These are phyloP conservation scores for Ilex paraguariensis DNA, from an alignment of 305 asterid species.

Conservation along the genomic window DNA sequence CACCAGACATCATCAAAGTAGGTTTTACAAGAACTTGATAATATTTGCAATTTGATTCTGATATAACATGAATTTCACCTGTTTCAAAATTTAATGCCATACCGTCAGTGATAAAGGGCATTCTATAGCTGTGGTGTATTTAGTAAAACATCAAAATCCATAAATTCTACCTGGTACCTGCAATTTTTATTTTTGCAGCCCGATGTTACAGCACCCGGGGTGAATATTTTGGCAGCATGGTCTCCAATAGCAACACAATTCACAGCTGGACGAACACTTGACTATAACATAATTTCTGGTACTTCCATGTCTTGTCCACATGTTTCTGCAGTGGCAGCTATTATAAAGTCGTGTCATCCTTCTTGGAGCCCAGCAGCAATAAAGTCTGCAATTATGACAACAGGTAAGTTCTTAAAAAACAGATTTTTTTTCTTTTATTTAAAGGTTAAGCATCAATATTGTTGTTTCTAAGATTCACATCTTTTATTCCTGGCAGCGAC, in stretches of 20 bases:
- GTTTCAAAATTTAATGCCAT: too few relatives aligned
- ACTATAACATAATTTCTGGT: constrained; percentile 57
- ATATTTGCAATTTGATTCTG: neutral
- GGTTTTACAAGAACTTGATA: neutral
- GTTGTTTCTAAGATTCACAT: neutral
- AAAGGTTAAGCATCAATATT: too few relatives aligned
- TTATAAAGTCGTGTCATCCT: constrained; percentile 48
- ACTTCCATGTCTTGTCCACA: constrained; percentile 79
- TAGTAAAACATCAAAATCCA: too few relatives aligned
- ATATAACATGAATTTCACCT: too few relatives aligned
- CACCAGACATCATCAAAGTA: constrained; percentile 52
- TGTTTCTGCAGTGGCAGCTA: constrained; percentile 53
- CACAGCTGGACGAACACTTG: constrained; percentile 38
- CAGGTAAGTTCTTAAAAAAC: constrained; percentile 31
- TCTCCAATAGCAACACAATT: constrained; percentile 35
- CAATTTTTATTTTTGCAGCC: constrained; percentile 31
- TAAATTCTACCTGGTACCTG: too few relatives aligned
- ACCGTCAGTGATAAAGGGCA: too few relatives aligned
- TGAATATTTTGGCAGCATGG: constrained; percentile 67
- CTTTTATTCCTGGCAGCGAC: constrained; percentile 34
- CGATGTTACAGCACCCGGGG: constrained; percentile 61
- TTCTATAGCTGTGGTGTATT: too few relatives aligned
- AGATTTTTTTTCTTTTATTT: too few relatives aligned
- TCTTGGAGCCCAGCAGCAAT: constrained; percentile 69
- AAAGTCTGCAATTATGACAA: constrained; percentile 67